Evolutionary conservation across 2,329 filamentous ascomycete genomes (phyloP), one percentile per base, ranked within the genome.

Genomic region (Fusarium pseudonygamai): DNA sequence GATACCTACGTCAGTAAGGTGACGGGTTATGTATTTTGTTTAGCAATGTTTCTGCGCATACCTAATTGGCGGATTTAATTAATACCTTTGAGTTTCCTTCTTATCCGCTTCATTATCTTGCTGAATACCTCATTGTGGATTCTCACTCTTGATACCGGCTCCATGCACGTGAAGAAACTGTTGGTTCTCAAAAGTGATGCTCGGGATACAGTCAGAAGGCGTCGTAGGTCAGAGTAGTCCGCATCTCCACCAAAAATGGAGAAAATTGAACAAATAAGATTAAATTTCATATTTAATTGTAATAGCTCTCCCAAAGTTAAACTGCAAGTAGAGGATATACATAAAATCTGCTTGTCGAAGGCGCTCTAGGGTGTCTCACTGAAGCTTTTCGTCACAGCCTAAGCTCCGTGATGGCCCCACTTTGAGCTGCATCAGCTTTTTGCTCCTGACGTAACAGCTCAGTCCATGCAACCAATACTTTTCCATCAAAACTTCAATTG

Each of bases 391-490:
- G n/a, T 36, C 47, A 24, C 14, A 10, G 14, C 7, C 0, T 0
- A 47, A 59, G 65, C 32, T 61, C 32, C 13, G 22, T 28, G 12
- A 37, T 20, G 34, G 43, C 58, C 71, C 71, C 72, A 67, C 53
- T 64, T 14, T 72, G 18, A 52, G 10, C 16, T 24, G 14, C 11
- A 39, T 36, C 30, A 64, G 62, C 71, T 73, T 73, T 73, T 73
- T 55, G 6, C 22, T 52, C 71, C 55, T 73, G 67, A 73, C 62
- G 71, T 74, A 73, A 72, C 67, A 14, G 30, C 12, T 8, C n/a
- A 37, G 28, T 28, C 32, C 15, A 55, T 24, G 18, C 16, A 30
- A 57, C 6, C 36, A 50, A 40, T 28, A 39, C 42, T n/a, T 20
- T n/a, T 55, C 40, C 46, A 62, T 49, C 37, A 59, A 59, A 36